These are phyloP conservation scores for Clausena lansium DNA, from an alignment of 345 rosid genomes.

Conservation along the genomic window DNA sequence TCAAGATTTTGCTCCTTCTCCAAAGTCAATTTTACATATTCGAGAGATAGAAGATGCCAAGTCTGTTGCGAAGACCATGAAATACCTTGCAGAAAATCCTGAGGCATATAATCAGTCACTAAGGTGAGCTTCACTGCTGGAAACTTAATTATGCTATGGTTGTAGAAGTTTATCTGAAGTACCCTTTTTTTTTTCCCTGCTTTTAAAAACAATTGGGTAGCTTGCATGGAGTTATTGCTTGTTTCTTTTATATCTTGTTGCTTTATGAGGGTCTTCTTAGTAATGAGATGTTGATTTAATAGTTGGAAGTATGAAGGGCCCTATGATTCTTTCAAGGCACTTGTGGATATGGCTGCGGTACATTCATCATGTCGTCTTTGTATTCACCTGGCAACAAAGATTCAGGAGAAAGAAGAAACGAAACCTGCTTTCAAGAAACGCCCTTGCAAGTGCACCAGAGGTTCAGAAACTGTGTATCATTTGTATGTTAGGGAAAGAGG, in stretches of 20 bases:
- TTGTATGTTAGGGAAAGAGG: conserved; percentile 87
- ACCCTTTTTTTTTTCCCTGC: no score
- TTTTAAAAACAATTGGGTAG: neutral
- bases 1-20: conserved; percentile 78
- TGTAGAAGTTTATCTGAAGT: neutral
- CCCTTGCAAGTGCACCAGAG: conserved; percentile 80
- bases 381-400: conserved; percentile 73
- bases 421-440: conserved; percentile 55
- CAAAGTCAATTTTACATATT: conserved; percentile 64
- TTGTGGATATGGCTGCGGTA: conserved; percentile 94
- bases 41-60: conserved; percentile 54
- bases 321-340: conserved; percentile 90
- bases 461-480: conserved; percentile 68
- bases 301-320: conserved; percentile 99
- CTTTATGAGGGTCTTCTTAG: conserved; percentile 15
- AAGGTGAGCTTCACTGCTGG: conserved; percentile 36
- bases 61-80: conserved; percentile 68
- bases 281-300: conserved; percentile 18
- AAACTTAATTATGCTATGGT: neutral
- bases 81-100: conserved; percentile 66
- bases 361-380: conserved; percentile 99
- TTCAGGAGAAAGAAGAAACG: conserved; percentile 70
- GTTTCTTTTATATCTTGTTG: neutral
- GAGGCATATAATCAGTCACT: conserved; percentile 70
- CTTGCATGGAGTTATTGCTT: neutral